Base-by-base conservation (phyloP, 2,329 filamentous ascomycete species). In the Scedosporium apiospermum region DNA sequence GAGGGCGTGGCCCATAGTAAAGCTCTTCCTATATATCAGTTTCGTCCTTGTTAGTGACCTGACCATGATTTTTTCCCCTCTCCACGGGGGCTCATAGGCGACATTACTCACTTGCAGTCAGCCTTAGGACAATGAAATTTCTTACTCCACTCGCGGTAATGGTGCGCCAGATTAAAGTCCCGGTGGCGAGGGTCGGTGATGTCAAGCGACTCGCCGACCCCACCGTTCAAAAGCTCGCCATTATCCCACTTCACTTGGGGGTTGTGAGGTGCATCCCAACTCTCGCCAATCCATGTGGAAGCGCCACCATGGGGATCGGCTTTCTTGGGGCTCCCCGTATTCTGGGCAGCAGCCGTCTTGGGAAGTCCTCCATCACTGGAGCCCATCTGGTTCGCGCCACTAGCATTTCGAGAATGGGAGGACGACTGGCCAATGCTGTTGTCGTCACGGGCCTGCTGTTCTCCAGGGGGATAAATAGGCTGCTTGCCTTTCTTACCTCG, bases 111-210 rank as follows among this genome's bases (percentile, higher is more conserved):
- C 78, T 74, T 72, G 78, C 86, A 88, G 3, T 70, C 66, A 1
- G 66, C 65, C 62, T 81, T 77, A 0, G 85, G 85, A 62, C 86
- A 88, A 62, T 71, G 74, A 72, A 78, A 88, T 58, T 73, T 75
- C 57, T 73, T 69, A 1, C 75, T 72, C 34, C 77, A 70, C 0
- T 70, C 61, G 49, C 79, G 73, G 62, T 69, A 78, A 73, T 85
- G 87, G 5, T 73, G 71, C 1, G 75, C 71, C 1, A 76, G 70
- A 51, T 80, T 76, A 71, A 82, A 87, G 9, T 75, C 71, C 0
- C 70, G 71, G 59, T 77, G 74, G 3, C 75, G 66, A 0, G 85
- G 84, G 63, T 87, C 77, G 42, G 75, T 62, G 3, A 69, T 65
- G 23, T 73, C 71, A 61, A 69, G 63, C 41, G 18, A 7, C 14